Conservation (phyloP, 176 grass and related monocot species). For the Pontederia paniculata region DNA sequence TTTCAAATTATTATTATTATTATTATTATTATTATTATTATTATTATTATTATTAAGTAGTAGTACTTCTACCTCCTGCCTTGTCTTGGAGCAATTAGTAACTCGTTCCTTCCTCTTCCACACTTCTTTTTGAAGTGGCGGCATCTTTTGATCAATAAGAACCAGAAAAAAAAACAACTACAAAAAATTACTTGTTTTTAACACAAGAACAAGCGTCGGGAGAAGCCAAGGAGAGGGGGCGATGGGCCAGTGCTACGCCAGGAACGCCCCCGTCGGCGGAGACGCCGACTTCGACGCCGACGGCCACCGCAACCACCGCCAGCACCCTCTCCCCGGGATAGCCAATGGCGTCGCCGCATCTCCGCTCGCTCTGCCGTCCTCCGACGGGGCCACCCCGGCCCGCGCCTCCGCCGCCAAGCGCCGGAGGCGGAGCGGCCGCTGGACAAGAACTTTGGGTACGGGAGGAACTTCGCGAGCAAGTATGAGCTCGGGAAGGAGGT, state of each 20-base stretch:
- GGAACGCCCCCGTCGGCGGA: conserved; percentile 35
- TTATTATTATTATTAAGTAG: too few species aligned
- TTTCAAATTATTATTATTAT: too few species aligned
- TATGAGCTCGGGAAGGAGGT: conserved; percentile 94
- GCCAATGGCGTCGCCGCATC: not conserved
- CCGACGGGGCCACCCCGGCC: conserved; percentile 28
- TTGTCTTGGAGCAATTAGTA: too few species aligned
- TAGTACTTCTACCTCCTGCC: too few species aligned
- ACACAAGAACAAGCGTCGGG: too few species aligned
- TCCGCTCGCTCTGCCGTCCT: not conserved
- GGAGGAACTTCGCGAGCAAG: conserved; percentile 57
- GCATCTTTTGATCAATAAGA: too few species aligned
- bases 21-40: too few species aligned
- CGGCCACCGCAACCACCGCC: conserved; percentile 20
- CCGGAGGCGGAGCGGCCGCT: conserved; percentile 35
- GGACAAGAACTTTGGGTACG: conserved; percentile 93
- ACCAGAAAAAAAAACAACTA: not conserved
- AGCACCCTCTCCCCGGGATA: conserved; percentile 9
- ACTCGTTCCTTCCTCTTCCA: too few species aligned
- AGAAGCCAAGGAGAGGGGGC: not conserved
- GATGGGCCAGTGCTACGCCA: conserved; percentile 95
- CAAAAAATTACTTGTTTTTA: not conserved
- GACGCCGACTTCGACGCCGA: conserved; percentile 17
- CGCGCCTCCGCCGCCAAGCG: conserved; percentile 27
- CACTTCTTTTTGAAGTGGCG: too few species aligned